These are phyloP conservation scores for Lepidium didymum DNA, from an alignment of 345 rosid genomes.

Conservation along the genomic window DNA sequence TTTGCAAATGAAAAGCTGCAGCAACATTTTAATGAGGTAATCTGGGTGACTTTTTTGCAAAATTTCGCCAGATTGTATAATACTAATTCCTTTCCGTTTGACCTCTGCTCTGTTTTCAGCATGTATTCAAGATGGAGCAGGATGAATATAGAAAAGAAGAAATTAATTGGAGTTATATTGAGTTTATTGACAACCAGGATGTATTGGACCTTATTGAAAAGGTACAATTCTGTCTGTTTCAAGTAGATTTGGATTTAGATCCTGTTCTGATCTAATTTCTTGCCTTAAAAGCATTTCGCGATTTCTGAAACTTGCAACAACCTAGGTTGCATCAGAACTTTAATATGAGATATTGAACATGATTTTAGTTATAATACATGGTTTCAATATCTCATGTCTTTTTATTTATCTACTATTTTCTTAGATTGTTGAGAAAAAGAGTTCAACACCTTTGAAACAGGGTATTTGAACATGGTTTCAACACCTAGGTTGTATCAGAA, in stretches of 20 bases:
- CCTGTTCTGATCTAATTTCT: background rate
- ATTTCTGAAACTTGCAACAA: background rate
- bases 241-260: background rate
- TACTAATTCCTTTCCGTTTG: background rate
- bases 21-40: constrained; percentile 99
- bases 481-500: background rate
- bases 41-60: background rate
- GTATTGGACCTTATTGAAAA: constrained; percentile 95
- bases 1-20: constrained; percentile 99
- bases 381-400: background rate
- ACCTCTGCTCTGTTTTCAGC: constrained; percentile 48
- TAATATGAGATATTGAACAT: background rate
- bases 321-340: background rate
- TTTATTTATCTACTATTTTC: background rate
- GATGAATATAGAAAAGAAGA: constrained; percentile 93
- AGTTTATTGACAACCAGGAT: constrained; percentile 97
- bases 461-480: too few species aligned
- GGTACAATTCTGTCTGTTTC: constrained; percentile 38
- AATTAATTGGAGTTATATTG: constrained; percentile 98
- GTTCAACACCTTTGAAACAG: background rate
- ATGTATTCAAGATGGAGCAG: constrained; percentile 99
- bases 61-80: background rate
- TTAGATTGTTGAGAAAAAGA: background rate
- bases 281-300: background rate
- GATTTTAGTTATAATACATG: background rate